A percentile compares a stretch with the other conserved stretches of the same genome.
phyloP scores from a whole-genome alignment of 768 basidiomycete species.

The Gyrodon lividus region DNA sequence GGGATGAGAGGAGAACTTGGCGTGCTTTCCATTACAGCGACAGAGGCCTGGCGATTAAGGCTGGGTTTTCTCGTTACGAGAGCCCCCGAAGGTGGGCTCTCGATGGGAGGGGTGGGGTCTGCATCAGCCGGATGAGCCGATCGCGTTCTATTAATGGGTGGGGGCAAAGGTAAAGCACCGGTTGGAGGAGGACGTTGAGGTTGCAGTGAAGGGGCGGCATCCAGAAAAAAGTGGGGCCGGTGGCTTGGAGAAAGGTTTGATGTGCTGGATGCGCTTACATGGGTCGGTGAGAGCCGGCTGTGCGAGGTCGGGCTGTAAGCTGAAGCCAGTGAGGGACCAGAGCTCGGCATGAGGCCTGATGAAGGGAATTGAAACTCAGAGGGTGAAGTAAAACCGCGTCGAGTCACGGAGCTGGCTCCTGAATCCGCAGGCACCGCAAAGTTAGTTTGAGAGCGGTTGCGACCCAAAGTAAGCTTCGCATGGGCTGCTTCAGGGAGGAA shows the following conservation, averaged over 20 bases:
- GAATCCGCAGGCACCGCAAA: background rate
- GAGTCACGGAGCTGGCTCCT: background rate
- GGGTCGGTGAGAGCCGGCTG: constrained; percentile 17
- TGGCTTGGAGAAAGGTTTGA: constrained; percentile 37
- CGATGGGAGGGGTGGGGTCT: constrained; percentile 13
- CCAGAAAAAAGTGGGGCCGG: constrained; percentile 58
- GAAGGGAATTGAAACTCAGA: constrained; percentile 40
- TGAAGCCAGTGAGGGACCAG: constrained; percentile 7
- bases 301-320: constrained; percentile 2
- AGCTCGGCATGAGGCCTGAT: background rate
- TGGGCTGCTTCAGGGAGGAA: background rate
- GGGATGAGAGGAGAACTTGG: constrained; percentile 38
- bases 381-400: constrained; percentile 12
- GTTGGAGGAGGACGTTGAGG: constrained; percentile 25
- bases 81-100: constrained; percentile 8
- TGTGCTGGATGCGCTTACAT: constrained; percentile 13
- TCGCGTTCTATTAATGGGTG: constrained; percentile 31
- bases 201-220: constrained; percentile 37
- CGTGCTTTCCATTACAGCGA: constrained; percentile 53
- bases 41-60: constrained; percentile 49
- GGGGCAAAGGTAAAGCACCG: constrained; percentile 30
- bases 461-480: background rate
- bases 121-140: constrained; percentile 33
- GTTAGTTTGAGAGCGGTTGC: background rate
- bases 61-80: constrained; percentile 35